Conservation (phyloP, 495 filamentous ascomycete species). For the Aspergillus incahuasiensis region DNA sequence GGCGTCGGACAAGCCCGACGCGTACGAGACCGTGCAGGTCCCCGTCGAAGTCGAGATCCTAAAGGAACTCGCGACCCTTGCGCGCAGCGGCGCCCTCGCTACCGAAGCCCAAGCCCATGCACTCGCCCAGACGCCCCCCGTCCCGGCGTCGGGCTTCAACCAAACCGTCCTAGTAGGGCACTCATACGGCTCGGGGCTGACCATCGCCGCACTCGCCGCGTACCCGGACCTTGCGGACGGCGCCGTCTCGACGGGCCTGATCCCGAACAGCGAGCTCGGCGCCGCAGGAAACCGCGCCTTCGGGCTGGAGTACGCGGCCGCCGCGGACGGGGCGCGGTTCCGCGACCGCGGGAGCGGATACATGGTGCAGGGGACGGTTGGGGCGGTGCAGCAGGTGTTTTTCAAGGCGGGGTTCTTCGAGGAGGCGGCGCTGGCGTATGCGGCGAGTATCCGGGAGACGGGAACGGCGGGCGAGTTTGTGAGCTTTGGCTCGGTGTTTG, state of each 20-base stretch:
- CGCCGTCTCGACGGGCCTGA: slow-evolving; percentile 1
- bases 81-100: neutral
- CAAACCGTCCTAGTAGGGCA: slow-evolving; percentile 6
- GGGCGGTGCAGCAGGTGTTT: neutral
- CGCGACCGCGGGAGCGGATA: neutral
- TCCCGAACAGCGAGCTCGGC: neutral
- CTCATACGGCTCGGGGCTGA: neutral
- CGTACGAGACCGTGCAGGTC: neutral
- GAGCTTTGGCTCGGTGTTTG: neutral
- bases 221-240: neutral
- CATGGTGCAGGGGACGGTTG: neutral
- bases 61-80: neutral
- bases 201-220: neutral
- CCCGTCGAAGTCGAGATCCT: slow-evolving; percentile 1
- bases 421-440: neutral
- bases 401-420: slow-evolving; percentile 3
- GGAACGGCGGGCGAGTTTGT: slow-evolving; percentile 1
- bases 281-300: neutral
- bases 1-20: neutral
- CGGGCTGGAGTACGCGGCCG: neutral
- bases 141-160: neutral
- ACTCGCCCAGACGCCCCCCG: neutral
- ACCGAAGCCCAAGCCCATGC: too few relatives aligned
- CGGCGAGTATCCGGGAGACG: neutral
- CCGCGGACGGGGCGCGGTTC: neutral